A percentile compares a stretch with the other conserved stretches of the same genome.
These are phyloP conservation scores for Phytophthora hybrid DNA, from an alignment of 352 stramenopile species.

Conservation along the genomic window DNA sequence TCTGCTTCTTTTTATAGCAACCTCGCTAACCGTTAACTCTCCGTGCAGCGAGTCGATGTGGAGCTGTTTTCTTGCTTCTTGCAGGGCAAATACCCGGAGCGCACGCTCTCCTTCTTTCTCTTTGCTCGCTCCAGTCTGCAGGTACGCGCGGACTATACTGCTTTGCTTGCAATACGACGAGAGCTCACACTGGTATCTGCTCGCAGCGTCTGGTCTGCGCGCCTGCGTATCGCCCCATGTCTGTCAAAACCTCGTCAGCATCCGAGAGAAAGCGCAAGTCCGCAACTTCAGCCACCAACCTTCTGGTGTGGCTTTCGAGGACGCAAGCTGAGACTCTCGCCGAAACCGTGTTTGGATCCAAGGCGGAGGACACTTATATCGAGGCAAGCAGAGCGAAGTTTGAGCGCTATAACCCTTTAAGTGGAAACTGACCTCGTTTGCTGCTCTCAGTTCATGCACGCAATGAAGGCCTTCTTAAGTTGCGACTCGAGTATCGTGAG, in stretches of 20 bases:
- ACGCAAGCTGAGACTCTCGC: slow-evolving; percentile 53
- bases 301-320: slow-evolving; percentile 60
- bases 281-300: slow-evolving; percentile 24
- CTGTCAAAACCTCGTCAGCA: slow-evolving; percentile 30
- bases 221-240: slow-evolving; percentile 40
- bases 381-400: slow-evolving; percentile 42
- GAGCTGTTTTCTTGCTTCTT: slow-evolving; percentile 73
- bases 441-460: slow-evolving; percentile 50
- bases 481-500: slow-evolving; percentile 33
- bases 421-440: slow-evolving; percentile 5
- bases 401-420: background rate
- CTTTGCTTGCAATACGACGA: background rate
- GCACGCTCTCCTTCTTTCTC: slow-evolving; percentile 64
- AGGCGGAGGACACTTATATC: slow-evolving; percentile 52
- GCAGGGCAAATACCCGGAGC: slow-evolving; percentile 55
- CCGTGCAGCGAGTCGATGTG: slow-evolving; percentile 51
- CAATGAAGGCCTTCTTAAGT: slow-evolving; percentile 51
- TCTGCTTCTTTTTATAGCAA: background rate
- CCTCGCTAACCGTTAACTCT: background rate
- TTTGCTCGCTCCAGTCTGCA: slow-evolving; percentile 50
- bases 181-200: background rate
- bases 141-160: slow-evolving; percentile 29
- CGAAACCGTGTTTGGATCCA: slow-evolving; percentile 57
- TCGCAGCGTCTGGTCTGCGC: slow-evolving; percentile 33
- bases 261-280: slow-evolving; percentile 33